These are phyloP conservation scores for Camelina laxa DNA, from an alignment of 345 rosid species.

Conservation along the genomic window DNA sequence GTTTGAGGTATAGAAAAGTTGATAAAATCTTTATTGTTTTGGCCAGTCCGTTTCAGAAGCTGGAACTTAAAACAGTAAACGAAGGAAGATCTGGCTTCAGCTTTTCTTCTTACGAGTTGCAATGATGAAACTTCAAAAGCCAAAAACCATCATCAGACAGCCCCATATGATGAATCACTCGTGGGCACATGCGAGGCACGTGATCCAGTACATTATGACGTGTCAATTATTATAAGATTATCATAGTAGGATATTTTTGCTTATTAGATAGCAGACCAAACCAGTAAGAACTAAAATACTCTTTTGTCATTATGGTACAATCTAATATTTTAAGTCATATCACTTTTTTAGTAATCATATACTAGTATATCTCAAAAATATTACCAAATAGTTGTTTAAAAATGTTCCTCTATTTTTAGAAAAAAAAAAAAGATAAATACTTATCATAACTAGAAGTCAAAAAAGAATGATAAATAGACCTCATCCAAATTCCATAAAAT, in stretches of 20 bases:
- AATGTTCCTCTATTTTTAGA: too few species aligned
- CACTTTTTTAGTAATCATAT: not conserved
- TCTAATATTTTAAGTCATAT: not conserved
- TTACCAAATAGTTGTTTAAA: too few species aligned
- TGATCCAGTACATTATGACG: slow-evolving; percentile 33
- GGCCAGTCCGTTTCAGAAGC: slow-evolving; percentile 92
- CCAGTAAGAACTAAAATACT: slow-evolving; percentile 23
- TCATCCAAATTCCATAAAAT: slow-evolving; percentile 27
- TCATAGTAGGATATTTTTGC: not conserved
- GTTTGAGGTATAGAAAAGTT: not conserved
- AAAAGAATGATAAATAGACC: too few species aligned
- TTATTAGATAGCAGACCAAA: not conserved
- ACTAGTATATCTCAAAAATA: too few species aligned
- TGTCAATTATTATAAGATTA: not conserved
- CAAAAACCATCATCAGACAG: slow-evolving; percentile 30
- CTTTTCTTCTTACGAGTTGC: slow-evolving; percentile 83
- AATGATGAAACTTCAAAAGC: slow-evolving; percentile 44
- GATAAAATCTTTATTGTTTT: not conserved
- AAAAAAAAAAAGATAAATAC: too few species aligned
- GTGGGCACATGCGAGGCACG: slow-evolving; percentile 38
- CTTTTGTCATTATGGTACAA: slow-evolving; percentile 19
- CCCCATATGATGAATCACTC: slow-evolving; percentile 33
- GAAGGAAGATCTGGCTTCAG: slow-evolving; percentile 81
- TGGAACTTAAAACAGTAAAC: slow-evolving; percentile 78
- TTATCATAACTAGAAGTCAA: too few species aligned